A percentile compares a stretch with the other conserved stretches of the same genome.
Evolutionary conservation across 495 filamentous ascomycete genomes (phyloP).

Genomic region (Astrothelium subdiscretum): DNA sequence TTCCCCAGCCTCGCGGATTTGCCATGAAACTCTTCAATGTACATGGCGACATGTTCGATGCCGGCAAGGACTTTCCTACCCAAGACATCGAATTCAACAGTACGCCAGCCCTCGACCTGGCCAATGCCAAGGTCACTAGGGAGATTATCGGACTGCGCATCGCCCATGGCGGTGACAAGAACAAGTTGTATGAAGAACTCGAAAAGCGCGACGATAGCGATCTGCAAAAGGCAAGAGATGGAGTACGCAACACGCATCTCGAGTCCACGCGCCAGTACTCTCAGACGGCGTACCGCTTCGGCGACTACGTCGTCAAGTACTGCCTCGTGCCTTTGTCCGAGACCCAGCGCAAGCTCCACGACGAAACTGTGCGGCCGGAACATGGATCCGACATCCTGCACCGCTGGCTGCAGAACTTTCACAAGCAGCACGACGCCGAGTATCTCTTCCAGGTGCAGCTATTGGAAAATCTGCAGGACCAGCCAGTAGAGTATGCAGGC

Average conservation of each 20-base stretch:
- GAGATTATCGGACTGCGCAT: slow-evolving; percentile 38
- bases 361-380: slow-evolving; percentile 31
- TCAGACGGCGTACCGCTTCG: slow-evolving; percentile 39
- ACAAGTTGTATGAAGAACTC: slow-evolving; percentile 32
- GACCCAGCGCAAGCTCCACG: slow-evolving; percentile 31
- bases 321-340: slow-evolving; percentile 32
- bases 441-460: slow-evolving; percentile 38
- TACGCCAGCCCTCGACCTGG: slow-evolving; percentile 36
- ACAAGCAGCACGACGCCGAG: slow-evolving; percentile 33
- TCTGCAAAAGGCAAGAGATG: slow-evolving; percentile 31
- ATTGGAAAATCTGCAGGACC: slow-evolving; percentile 35
- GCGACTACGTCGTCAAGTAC: slow-evolving; percentile 39
- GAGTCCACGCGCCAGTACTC: slow-evolving; percentile 36
- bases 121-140: slow-evolving; percentile 33
- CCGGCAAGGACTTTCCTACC: slow-evolving; percentile 28
- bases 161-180: slow-evolving; percentile 29
- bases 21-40: slow-evolving; percentile 39
- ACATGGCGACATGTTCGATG: slow-evolving; percentile 34
- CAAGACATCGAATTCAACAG: slow-evolving; percentile 41
- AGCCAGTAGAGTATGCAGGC: slow-evolving; percentile 39
- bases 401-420: slow-evolving; percentile 32
- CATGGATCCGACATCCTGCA: slow-evolving; percentile 32
- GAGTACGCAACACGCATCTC: slow-evolving; percentile 30
- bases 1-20: slow-evolving; percentile 36
- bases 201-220: slow-evolving; percentile 31